These are phyloP conservation scores for Malassezia vespertilionis DNA, from an alignment of 1,284 basidiomycete species.

Conservation along the genomic window DNA sequence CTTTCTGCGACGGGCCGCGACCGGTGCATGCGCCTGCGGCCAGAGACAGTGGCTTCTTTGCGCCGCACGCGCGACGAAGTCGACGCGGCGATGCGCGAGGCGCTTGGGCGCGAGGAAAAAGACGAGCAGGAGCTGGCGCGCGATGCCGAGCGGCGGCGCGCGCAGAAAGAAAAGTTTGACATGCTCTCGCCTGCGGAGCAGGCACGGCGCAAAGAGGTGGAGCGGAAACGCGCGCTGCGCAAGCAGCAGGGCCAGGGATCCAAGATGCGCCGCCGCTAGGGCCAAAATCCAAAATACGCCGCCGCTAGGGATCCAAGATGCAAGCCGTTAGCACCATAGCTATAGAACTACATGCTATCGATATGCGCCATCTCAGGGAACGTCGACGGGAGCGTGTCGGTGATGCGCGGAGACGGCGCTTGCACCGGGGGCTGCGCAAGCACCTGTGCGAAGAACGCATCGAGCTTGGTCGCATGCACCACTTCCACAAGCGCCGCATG, in stretches of 20 bases:
- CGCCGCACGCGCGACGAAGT: constrained; percentile 31
- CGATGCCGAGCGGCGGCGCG: constrained; percentile 33
- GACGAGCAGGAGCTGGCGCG: constrained; percentile 33
- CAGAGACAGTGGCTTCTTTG: constrained; percentile 27
- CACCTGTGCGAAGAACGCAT: constrained; percentile 8
- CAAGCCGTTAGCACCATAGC: too few relatives aligned
- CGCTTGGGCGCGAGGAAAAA: constrained; percentile 24
- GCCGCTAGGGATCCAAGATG: neutral
- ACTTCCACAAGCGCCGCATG: neutral
- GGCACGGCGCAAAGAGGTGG: constrained; percentile 39
- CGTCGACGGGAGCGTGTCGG: too few relatives aligned
- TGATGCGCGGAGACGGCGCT: too few relatives aligned
- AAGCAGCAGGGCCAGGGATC: constrained; percentile 28
- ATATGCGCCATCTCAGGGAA: too few relatives aligned
- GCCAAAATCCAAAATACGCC: neutral
- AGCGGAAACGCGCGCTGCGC: constrained; percentile 36
- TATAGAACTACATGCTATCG: too few relatives aligned
- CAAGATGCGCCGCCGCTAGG: constrained; percentile 6
- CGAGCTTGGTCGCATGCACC: neutral
- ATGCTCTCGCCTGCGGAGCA: constrained; percentile 41
- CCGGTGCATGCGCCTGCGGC: constrained; percentile 21
- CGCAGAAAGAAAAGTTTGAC: constrained; percentile 36
- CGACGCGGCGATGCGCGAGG: constrained; percentile 29
- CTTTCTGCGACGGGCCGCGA: constrained; percentile 10
- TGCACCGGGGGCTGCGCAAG: neutral